Base-by-base conservation (phyloP, 371 early-diverging fungal genomes). In the Parasitella parasitica region DNA sequence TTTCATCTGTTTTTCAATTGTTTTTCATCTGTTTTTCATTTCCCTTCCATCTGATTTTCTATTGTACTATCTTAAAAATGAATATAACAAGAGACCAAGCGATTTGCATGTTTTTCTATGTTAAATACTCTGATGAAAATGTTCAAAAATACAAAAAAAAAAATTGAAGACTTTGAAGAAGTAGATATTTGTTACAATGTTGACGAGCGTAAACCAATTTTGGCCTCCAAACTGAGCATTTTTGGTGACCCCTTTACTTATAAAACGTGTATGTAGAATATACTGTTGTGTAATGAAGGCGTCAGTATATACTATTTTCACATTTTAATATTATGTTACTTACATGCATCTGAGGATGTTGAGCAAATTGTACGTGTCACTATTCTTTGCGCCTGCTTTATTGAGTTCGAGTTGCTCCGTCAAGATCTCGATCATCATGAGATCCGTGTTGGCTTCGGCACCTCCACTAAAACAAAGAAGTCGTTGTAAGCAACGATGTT, bases 271-370 rank as follows among this genome's bases (percentile, higher is more conserved):
- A n/a, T n/a, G n/a, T n/a, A n/a, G n/a, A n/a, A n/a, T n/a, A 56
- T 55, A 38, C 57, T 63, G 13, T 63, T 63, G 43, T 56, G 56
- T 63, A 30, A 61, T 36, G 55, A 53, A 46, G 0, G 54, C 54
- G 46, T 60, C 13, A 60, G 13, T 60, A 32, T 24, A 60, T 0
- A 52, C 26, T 26, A 59, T 59, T 50, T 59, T 59, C 38, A 59
- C 0, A 60, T 60, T 60, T 59, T 53, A 54, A 60, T 24, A 60
- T 60, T 53, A 0, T 60, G 39, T 54, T 53, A 60, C 61, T 60
- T 60, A 53, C 61, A 60, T 60, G 54, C 43, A 60, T 60, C 54
- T 60, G 13, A 60, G 36, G 54, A 54, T 34, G 46, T 60, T 60
- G 12, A 60, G 61, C 38, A 60, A 53, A 41, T 53, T 60, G 34